phyloP scores from a whole-genome alignment of 345 rosid genomes.

The Hibiscus tridactylites region DNA sequence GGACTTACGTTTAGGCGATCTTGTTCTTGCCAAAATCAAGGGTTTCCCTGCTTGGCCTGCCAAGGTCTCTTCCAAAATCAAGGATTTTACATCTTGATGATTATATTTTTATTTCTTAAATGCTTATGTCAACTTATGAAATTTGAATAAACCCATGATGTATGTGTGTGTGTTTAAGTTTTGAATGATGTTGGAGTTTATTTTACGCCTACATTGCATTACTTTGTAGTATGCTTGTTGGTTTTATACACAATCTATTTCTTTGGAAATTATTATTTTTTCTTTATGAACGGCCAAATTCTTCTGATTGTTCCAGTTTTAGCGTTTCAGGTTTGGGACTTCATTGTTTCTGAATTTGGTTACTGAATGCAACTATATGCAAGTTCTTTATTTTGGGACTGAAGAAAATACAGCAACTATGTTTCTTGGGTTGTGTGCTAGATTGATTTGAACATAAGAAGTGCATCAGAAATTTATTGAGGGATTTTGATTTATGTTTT shows the following conservation, averaged over 20 bases:
- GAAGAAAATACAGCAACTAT: neutral
- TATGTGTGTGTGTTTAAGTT: neutral
- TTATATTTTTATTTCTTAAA: neutral
- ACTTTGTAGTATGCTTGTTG: neutral
- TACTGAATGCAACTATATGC: neutral
- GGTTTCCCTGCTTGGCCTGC: conserved; percentile 99
- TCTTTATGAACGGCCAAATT: neutral
- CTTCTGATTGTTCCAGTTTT: too few relatives aligned
- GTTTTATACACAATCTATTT: neutral
- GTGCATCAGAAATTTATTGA: neutral
- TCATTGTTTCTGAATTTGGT: neutral
- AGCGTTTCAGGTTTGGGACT: neutral
- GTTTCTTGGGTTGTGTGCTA: neutral
- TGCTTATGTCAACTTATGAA: neutral
- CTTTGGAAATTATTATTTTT: neutral
- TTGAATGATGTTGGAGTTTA: neutral
- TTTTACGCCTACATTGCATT: neutral
- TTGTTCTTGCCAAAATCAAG: conserved; percentile 94
- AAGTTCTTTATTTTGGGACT: neutral
- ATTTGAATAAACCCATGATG: neutral
- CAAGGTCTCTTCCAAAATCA: conserved; percentile 37
- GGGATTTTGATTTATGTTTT: neutral
- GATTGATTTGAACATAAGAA: neutral
- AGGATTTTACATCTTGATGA: neutral
- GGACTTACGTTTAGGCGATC: conserved; percentile 81